Conservation (phyloP, 164 flowering plant genomes). For the Vitis vinifera region DNA sequence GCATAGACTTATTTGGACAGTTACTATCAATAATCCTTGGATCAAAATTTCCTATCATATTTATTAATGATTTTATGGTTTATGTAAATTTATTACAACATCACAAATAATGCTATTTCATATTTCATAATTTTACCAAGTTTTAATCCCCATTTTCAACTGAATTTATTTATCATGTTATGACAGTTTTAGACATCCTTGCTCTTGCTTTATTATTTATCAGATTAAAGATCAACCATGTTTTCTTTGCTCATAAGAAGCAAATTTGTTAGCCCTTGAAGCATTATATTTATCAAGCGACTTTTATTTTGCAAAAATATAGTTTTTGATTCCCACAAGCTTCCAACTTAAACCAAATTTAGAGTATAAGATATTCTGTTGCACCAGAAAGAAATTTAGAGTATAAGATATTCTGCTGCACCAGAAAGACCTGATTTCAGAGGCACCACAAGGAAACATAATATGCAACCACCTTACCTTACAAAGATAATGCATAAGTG, state of each 20-base stretch:
- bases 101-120: too few species aligned
- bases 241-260: too few species aligned
- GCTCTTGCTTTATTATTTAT: neutral
- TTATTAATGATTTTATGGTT: too few species aligned
- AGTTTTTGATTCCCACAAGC: neutral
- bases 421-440: neutral
- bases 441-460: neutral
- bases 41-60: too few species aligned
- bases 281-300: neutral
- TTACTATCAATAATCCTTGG: too few species aligned
- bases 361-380: neutral
- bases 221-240: neutral
- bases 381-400: neutral
- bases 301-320: neutral
- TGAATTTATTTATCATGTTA: neutral
- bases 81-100: too few species aligned
- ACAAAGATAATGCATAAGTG: slow-evolving; percentile 88
- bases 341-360: neutral
- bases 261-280: neutral
- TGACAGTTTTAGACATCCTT: neutral
- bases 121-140: neutral
- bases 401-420: neutral
- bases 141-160: neutral
- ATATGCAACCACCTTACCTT: slow-evolving; percentile 44
- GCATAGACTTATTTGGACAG: too few species aligned